Evolutionary conservation across 345 rosid genomes (phyloP), one percentile per base, ranked within the genome.

Genomic region (Cardiospermum halicacabum): DNA sequence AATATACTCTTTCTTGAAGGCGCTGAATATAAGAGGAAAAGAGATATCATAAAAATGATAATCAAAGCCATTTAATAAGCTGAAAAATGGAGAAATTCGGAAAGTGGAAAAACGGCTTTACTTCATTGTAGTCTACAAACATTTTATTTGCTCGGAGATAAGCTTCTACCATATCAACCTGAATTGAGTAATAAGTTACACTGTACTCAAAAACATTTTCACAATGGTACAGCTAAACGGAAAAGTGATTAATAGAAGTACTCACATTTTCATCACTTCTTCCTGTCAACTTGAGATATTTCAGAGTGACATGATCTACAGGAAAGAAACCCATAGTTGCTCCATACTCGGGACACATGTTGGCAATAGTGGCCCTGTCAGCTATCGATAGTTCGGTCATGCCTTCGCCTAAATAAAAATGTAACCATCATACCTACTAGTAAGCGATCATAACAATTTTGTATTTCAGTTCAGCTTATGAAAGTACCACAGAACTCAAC

Each of bases 261-360:
- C 93, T 83, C 70, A 94, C 99, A 19, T 93, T 89, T 67, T 94
- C 97, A 58, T 94, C 97, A 66, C 96, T 94, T 71, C 99, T 87
- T 69, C 99, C 99, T 8, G 99, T 94, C 84, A 94, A 78, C 73
- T 85, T 91, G 45, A 94, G 96, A 78, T 91, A 94, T 66, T 94
- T 89, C 58, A 94, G 68, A 27, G 99, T 87, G 69, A 89, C 97
- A 79, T 85, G 96, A 81, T 94, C 99, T 7, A 94, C 99, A 22
- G 97, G 99, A 88, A 94, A 94, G 78, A 94, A 94, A 24, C 99
- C 99, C 99, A 94, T 94, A 75, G 99, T 94, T 74, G 99, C 97
- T 81, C 99, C 99, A 69, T 94, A 94, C 80, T 94, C 99, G 0
- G 99, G 99, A 65, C 97, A 89, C 99, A 94, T 94, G 64, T 94